A percentile compares a stretch with the other conserved stretches of the same genome.
These are phyloP conservation scores for Yarrowia osloensis DNA, from an alignment of 805 yeast genomes.

Conservation along the genomic window DNA sequence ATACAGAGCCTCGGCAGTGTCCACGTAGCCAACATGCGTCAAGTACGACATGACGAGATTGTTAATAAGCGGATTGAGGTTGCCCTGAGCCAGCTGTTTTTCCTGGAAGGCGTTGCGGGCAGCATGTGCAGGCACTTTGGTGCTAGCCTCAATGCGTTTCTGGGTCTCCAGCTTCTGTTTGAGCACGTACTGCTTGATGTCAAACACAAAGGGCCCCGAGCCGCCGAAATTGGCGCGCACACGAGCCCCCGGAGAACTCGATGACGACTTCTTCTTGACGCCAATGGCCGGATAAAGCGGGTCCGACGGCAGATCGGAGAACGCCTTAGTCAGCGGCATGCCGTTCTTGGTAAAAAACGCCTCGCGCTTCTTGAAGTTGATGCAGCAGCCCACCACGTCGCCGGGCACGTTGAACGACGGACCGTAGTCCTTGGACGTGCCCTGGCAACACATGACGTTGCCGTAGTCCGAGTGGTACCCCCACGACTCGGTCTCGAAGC, in stretches of 20 bases:
- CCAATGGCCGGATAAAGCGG: constrained; percentile 54
- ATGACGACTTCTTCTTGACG: constrained; percentile 39
- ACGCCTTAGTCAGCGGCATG: constrained; percentile 57
- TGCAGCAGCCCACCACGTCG: constrained; percentile 82
- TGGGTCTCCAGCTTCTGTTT: constrained; percentile 47
- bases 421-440: constrained; percentile 46
- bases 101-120: constrained; percentile 30
- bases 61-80: constrained; percentile 39
- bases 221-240: constrained; percentile 55
- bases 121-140: constrained; percentile 32
- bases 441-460: constrained; percentile 45
- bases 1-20: constrained; percentile 55
- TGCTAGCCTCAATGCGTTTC: constrained; percentile 31
- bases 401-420: constrained; percentile 51
- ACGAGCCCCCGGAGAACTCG: constrained; percentile 43
- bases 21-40: constrained; percentile 59
- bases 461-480: constrained; percentile 60
- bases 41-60: constrained; percentile 52
- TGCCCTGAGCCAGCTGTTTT: constrained; percentile 30
- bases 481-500: constrained; percentile 51
- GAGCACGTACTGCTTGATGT: constrained; percentile 57
- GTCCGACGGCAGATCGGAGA: constrained; percentile 48
- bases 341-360: constrained; percentile 86
- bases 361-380: constrained; percentile 62
- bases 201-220: constrained; percentile 55